Conservation (phyloP, 257 asterid species). For the Jacaranda mimosifolia region DNA sequence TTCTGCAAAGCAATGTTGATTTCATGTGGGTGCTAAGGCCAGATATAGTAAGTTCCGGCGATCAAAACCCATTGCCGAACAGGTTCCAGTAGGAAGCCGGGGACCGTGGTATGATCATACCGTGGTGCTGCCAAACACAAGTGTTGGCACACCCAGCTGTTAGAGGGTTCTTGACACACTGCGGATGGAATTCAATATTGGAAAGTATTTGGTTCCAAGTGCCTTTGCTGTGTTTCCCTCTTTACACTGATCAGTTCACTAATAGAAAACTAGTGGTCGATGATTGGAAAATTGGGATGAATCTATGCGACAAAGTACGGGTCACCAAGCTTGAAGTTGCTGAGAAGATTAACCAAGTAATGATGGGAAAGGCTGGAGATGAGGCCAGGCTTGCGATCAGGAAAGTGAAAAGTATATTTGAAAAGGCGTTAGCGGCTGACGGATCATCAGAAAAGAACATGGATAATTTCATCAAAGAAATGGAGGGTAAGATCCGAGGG, state of each 20-base stretch:
- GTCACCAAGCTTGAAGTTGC: slow-evolving; percentile 39
- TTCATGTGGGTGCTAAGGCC: slow-evolving; percentile 59
- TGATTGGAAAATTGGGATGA: slow-evolving; percentile 58
- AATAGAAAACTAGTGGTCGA: slow-evolving; percentile 52
- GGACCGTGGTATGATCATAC: slow-evolving; percentile 42
- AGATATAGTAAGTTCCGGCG: slow-evolving; percentile 49
- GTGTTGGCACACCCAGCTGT: slow-evolving; percentile 46
- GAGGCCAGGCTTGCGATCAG: slow-evolving; percentile 39
- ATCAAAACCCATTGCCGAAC: slow-evolving; percentile 42
- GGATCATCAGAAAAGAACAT: slow-evolving; percentile 55
- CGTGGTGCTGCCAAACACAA: slow-evolving; percentile 54
- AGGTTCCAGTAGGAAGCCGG: slow-evolving; percentile 29
- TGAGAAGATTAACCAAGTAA: slow-evolving; percentile 41
- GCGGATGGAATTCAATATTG: slow-evolving; percentile 58
- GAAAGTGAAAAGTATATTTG: slow-evolving; percentile 40
- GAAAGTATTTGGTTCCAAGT: slow-evolving; percentile 56
- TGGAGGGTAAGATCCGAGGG: slow-evolving; percentile 32
- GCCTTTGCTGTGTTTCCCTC: slow-evolving; percentile 56
- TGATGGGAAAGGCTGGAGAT: slow-evolving; percentile 34
- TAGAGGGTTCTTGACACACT: slow-evolving; percentile 56
- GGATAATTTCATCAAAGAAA: slow-evolving; percentile 41
- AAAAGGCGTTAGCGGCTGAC: slow-evolving; percentile 33
- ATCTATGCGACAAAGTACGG: slow-evolving; percentile 43
- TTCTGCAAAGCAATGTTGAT: slow-evolving; percentile 40
- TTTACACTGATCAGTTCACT: slow-evolving; percentile 59